Evolutionary conservation across 805 yeast species (phyloP).

Genomic region (Saccharomycopsis sp.): DNA sequence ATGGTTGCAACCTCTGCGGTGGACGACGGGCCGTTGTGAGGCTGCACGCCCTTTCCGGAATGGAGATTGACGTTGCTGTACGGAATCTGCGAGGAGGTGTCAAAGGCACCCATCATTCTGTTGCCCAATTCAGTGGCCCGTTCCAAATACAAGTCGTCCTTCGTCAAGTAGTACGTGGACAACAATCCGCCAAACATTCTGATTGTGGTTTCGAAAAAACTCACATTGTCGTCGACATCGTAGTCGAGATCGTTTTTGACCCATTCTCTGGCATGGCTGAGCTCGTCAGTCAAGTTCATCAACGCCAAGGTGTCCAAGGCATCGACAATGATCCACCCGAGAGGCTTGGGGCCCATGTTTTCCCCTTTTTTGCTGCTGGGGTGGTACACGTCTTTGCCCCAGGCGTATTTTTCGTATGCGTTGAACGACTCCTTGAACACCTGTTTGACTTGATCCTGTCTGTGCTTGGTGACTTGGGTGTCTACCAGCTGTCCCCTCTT

Average conservation of each 20-base stretch:
- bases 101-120: slow-evolving; percentile 62
- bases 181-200: slow-evolving; percentile 91
- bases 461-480: neutral
- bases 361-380: slow-evolving; percentile 59
- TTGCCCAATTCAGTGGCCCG: slow-evolving; percentile 78
- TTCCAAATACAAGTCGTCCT: slow-evolving; percentile 64
- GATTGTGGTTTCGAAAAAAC: slow-evolving; percentile 89
- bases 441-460: slow-evolving; percentile 49
- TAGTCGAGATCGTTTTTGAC: slow-evolving; percentile 62
- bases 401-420: slow-evolving; percentile 65
- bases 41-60: slow-evolving; percentile 52
- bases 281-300: slow-evolving; percentile 61
- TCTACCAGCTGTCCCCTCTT: neutral
- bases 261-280: slow-evolving; percentile 64
- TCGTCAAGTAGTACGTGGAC: slow-evolving; percentile 68
- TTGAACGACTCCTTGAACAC: slow-evolving; percentile 74
- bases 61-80: slow-evolving; percentile 69
- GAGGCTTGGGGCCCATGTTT: slow-evolving; percentile 73
- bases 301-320: slow-evolving; percentile 74
- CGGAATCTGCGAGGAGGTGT: slow-evolving; percentile 63
- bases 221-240: slow-evolving; percentile 66
- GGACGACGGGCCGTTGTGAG: slow-evolving; percentile 73
- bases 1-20: slow-evolving; percentile 87
- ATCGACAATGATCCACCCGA: slow-evolving; percentile 93
- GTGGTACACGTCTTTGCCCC: slow-evolving; percentile 76